Base-by-base conservation (phyloP, 768 basidiomycete species). In the Stropharia rugosoannulata region DNA sequence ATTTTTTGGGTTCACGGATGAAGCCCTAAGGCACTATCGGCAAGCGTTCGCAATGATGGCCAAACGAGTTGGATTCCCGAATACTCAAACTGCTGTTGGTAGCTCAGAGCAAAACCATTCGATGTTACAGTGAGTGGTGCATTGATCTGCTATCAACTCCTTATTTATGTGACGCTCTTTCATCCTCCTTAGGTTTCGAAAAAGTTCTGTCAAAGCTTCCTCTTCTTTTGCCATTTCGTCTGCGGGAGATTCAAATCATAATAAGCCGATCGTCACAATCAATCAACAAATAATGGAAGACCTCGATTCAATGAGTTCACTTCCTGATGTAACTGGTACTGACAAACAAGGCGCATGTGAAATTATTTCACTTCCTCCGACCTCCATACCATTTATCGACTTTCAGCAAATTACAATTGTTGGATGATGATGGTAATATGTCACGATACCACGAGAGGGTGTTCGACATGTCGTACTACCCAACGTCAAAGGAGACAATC, bases 1-100 rank as follows among this genome's bases (percentile, higher is more conserved):
- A 10, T 82, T 85, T 74, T 85, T 86, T 60, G 83, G 82, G 2
- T 76, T 84, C 49, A 78, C 77, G 8, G 75, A 77, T 38, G 83
- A 84, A 61, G 80, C 80, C 2, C 71, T 71, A 55, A 73, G 66
- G 49, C 70, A 79, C 52, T 85, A 82, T 62, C 65, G 55, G 39
- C 56, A 59, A 16, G 65, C 66, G 4, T 63, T 66, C 22, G 55
- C 51, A 47, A 61, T 62, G 8, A 59, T 69, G 39, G 65, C 62
- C 6, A 65, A 61, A 36, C 64, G 55, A 29, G 56, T 68, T 10
- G 66, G 65, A 12, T 43, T 59, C 49, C 56, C 62, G 2, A 51
- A 51, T 16, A 50, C 39, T 12, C 50, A 59, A 12, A 55, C 6
- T 1, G 29, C 29, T 32, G 29, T 32, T 32, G 9, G 29, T 32